A percentile compares a stretch with the other conserved stretches of the same genome.
These are phyloP conservation scores for Solanum appendiculatum DNA, from an alignment of 257 asterid species.

Conservation along the genomic window DNA sequence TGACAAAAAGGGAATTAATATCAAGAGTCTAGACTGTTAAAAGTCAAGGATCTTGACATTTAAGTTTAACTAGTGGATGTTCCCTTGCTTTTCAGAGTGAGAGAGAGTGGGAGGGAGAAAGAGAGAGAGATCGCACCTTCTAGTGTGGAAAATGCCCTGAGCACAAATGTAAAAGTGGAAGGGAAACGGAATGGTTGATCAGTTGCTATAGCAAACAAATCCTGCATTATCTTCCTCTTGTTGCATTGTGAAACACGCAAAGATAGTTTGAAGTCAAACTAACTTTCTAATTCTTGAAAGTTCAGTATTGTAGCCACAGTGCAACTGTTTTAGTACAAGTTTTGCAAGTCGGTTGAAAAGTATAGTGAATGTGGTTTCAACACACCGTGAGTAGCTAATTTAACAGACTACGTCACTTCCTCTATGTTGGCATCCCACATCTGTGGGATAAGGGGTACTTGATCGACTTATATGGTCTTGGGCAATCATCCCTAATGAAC, in stretches of 20 bases:
- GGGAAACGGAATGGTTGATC: constrained; percentile 98
- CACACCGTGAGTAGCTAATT: not conserved
- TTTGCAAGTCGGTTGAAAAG: not conserved
- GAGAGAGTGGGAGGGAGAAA: not conserved
- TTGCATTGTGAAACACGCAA: not conserved
- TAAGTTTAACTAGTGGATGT: not conserved
- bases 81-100: not conserved
- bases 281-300: not conserved
- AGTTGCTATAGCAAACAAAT: constrained; percentile 92
- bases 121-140: constrained; percentile 62
- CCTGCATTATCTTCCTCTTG: constrained; percentile 40
- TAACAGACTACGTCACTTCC: not conserved
- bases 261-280: not conserved
- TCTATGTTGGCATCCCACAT: not conserved
- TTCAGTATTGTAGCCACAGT: not conserved
- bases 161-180: constrained; percentile 83
- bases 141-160: constrained; percentile 92
- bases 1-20: not conserved
- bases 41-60: not conserved
- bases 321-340: not conserved
- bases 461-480: not conserved
- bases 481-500: not conserved
- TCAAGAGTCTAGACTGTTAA: not conserved
- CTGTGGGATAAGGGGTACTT: not conserved
- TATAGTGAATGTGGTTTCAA: not conserved